Base-by-base conservation (phyloP, 164 flowering plant genomes). In the Kalanchoe fedtschenkoi region DNA sequence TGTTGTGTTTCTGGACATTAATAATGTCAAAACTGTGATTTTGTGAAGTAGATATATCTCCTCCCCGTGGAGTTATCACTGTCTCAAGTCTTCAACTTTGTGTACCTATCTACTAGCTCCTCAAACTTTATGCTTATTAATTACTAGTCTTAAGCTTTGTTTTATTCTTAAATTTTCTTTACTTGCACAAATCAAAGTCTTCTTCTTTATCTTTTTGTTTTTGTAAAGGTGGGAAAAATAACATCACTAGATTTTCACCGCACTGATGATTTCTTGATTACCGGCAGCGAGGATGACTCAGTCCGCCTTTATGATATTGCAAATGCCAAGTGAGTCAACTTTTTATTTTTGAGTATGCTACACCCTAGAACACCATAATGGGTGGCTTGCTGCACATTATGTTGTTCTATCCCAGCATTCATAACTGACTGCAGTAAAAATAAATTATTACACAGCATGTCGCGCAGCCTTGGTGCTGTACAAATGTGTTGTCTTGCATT, bases 161-260 rank as follows among this genome's bases (percentile, higher is more conserved):
- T 37, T 8, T 37, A 15, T 37, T 37, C 39, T n/a, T 37, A 37
- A 2, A 37, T 37, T 37, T 37, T 37, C 8, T 37, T 3, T 37
- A 9, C 13, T 11, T 37, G 13, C 1, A 37, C 39, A 11, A 37
- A 37, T 2, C 11, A 37, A 37, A 37, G 39, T 47, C 6, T 28
- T 14, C 13, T 29, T 19, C 3, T n/a, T n/a, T n/a, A n/a, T n/a
- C 6, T 34, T 34, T 24, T 58, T 34, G 26, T 34, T 58, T 0
- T 58, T 51, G 56, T 24, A 6, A 51, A 93, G 97, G 95, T 63
- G 65, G 99, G 95, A 56, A 85, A 84, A 75, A 84, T 95, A 57
- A 81, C 74, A 77, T 83, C 93, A 22, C 65, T 95, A 63, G 99
- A 91, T 80, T 88, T 95, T 72, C 99, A 95, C 73, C 88, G 99